Conservation (phyloP, 768 basidiomycete species). For the Mycena alexandri region DNA sequence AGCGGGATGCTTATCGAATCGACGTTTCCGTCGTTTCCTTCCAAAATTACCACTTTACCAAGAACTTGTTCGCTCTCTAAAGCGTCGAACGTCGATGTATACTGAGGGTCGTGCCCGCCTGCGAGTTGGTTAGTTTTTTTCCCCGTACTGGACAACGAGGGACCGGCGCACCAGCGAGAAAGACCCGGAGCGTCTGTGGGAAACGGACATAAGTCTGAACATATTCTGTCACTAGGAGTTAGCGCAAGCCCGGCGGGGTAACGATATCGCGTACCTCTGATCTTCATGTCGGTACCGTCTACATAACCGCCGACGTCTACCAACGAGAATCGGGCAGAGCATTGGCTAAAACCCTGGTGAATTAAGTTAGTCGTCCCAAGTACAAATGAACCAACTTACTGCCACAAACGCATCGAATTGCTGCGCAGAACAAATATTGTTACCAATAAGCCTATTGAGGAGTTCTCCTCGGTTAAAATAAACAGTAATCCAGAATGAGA, state of each 20-base stretch:
- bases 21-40: conserved; percentile 55
- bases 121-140: not conserved
- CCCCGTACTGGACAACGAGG: not conserved
- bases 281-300: conserved; percentile 75
- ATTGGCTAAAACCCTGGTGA: conserved; percentile 74
- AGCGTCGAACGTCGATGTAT: conserved; percentile 66
- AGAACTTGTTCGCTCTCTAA: conserved; percentile 73
- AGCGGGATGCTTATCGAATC: conserved; percentile 64
- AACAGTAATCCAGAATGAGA: conserved; percentile 83
- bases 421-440: conserved; percentile 70
- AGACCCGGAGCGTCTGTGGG: conserved; percentile 80
- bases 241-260: not conserved
- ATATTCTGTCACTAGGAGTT: conserved; percentile 57
- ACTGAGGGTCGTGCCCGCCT: conserved; percentile 72
- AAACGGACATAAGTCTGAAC: conserved; percentile 77
- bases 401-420: conserved; percentile 79
- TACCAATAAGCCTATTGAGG: conserved; percentile 61
- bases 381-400: conserved; percentile 44
- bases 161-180: conserved; percentile 70
- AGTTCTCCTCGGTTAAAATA: conserved; percentile 76
- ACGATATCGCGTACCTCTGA: conserved; percentile 67
- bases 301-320: conserved; percentile 79
- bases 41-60: conserved; percentile 75
- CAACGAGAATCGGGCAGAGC: conserved; percentile 76
- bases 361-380: not conserved